Conservation (phyloP, 2,329 filamentous ascomycete species). For the Penicillium sp. region DNA sequence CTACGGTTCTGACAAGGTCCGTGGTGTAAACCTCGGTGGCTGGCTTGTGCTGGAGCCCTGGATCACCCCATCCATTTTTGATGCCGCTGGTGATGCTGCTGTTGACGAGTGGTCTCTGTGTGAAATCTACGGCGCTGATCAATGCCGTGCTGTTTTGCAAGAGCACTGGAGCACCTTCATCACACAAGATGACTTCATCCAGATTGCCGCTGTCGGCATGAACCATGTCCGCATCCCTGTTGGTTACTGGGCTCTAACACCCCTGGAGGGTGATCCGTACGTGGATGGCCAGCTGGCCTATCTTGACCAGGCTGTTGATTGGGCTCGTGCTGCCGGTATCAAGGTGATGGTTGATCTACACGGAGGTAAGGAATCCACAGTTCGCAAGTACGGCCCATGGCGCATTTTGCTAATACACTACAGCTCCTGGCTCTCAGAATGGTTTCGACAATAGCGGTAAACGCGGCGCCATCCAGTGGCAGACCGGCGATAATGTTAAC, state of each 20-base stretch:
- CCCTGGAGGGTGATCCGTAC: conserved; percentile 57
- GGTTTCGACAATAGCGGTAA: conserved; percentile 66
- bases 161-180: conserved; percentile 61
- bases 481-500: conserved; percentile 33
- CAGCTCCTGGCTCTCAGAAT: conserved; percentile 62
- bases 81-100: conserved; percentile 47
- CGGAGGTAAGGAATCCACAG: conserved; percentile 50
- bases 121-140: conserved; percentile 49
- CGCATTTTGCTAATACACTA: conserved; percentile 2
- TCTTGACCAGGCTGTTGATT: conserved; percentile 57
- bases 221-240: conserved; percentile 66
- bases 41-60: conserved; percentile 65
- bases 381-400: background rate
- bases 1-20: conserved; percentile 55
- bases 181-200: conserved; percentile 54
- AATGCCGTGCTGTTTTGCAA: conserved; percentile 48
- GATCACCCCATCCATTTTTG: conserved; percentile 63
- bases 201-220: conserved; percentile 56
- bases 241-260: conserved; percentile 63
- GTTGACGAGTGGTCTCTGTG: conserved; percentile 59
- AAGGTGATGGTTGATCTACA: conserved; percentile 69
- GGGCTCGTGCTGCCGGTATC: conserved; percentile 58
- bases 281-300: conserved; percentile 60
- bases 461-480: conserved; percentile 40
- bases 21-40: conserved; percentile 64